These are phyloP conservation scores for Cutaneotrichosporon arboriforme DNA, from an alignment of 1,284 basidiomycete genomes.

Conservation along the genomic window DNA sequence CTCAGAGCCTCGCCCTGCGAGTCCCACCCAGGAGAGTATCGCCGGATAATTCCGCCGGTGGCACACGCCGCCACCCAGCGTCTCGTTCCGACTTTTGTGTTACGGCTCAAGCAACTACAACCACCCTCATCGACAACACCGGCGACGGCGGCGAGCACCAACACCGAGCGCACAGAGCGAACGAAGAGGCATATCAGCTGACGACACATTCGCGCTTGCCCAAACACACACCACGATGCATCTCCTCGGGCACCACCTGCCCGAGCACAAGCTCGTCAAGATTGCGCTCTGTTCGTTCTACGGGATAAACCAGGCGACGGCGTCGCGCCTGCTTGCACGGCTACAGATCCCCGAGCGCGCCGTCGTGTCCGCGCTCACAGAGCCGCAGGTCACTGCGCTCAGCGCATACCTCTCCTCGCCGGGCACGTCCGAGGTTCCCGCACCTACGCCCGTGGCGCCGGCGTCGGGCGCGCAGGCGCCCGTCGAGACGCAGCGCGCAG, in stretches of 20 bases:
- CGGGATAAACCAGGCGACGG: slow-evolving; percentile 51
- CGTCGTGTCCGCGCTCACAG: slow-evolving; percentile 47
- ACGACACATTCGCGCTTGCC: background rate
- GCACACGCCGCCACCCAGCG: background rate
- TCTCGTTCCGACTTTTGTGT: slow-evolving; percentile 11
- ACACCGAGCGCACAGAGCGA: too few relatives aligned
- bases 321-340: slow-evolving; percentile 51
- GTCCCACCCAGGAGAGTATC: background rate
- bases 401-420: slow-evolving; percentile 55
- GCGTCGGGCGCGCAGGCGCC: background rate
- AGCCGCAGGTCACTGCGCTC: slow-evolving; percentile 53
- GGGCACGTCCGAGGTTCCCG: slow-evolving; percentile 32
- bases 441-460: slow-evolving; percentile 33
- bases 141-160: background rate
- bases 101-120: background rate
- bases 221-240: slow-evolving; percentile 35
- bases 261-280: slow-evolving; percentile 50
- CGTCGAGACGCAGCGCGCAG: slow-evolving; percentile 5
- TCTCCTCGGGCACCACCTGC: slow-evolving; percentile 50
- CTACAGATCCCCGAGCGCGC: slow-evolving; percentile 51
- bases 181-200: background rate
- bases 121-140: background rate
- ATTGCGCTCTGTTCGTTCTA: slow-evolving; percentile 54
- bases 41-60: slow-evolving; percentile 7
- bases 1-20: background rate